Conservation (phyloP, 306 rosid genomes). For the Rosa persica region DNA sequence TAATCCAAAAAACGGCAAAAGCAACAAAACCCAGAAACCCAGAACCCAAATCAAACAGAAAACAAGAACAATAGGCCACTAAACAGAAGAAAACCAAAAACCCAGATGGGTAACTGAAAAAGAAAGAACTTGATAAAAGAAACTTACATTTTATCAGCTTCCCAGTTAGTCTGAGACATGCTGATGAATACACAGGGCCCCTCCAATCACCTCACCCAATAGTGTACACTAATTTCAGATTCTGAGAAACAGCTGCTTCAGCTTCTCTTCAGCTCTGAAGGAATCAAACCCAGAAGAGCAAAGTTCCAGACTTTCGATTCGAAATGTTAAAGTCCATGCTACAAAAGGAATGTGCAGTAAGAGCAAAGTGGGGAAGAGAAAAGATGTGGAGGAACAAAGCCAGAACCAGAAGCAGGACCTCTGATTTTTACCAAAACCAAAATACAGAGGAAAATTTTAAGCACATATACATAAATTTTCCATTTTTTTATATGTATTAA, state of each 20-base stretch:
- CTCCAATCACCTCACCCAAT: conserved; percentile 21
- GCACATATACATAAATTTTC: conserved; percentile 9
- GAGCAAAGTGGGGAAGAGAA: conserved; percentile 30
- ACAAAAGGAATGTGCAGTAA: conserved; percentile 27
- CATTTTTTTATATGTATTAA: conserved; percentile 26
- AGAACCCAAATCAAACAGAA: conserved; percentile 38
- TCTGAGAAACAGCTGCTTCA: conserved; percentile 27
- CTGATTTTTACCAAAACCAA: conserved; percentile 30
- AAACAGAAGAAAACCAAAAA: conserved; percentile 28
- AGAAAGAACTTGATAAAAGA: conserved; percentile 4
- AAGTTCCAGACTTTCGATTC: conserved; percentile 33
- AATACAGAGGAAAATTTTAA: conserved; percentile 26
- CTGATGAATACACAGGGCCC: conserved; percentile 15
- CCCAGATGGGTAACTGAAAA: conserved; percentile 24
- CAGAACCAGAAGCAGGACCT: conserved; percentile 33
- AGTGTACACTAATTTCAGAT: conserved; percentile 29
- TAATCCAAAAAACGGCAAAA: conserved; percentile 4
- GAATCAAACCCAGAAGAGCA: conserved; percentile 34
- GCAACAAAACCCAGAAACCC: conserved; percentile 12
- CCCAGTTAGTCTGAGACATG: conserved; percentile 99
- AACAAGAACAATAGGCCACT: not conserved
- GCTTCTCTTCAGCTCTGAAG: conserved; percentile 27
- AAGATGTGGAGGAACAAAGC: conserved; percentile 27
- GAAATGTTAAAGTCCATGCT: conserved; percentile 25
- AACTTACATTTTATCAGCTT: conserved; percentile 98